These are phyloP conservation scores for Fusarium falciforme DNA, from an alignment of 2,329 filamentous ascomycete species.

Conservation along the genomic window DNA sequence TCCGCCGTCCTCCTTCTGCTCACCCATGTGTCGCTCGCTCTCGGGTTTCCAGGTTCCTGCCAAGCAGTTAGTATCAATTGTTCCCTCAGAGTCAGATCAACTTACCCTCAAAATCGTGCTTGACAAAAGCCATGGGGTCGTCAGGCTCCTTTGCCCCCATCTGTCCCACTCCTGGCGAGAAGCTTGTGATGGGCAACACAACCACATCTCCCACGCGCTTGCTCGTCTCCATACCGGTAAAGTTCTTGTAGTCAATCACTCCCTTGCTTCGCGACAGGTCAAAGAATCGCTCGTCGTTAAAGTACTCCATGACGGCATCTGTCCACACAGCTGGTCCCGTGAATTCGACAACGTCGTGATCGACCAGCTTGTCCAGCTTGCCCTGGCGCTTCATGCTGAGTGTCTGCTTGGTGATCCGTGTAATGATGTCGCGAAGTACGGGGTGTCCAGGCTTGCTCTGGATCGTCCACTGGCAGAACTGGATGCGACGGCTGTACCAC, in stretches of 20 bases:
- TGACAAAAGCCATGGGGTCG: conserved; percentile 96
- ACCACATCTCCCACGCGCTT: conserved; percentile 95
- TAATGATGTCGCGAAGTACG: conserved; percentile 86
- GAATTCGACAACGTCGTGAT: conserved; percentile 88
- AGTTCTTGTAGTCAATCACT: conserved; percentile 86
- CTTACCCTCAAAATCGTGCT: conserved; percentile 94
- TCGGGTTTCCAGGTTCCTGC: conserved; percentile 82
- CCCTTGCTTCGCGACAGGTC: conserved; percentile 77
- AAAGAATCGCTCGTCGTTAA: conserved; percentile 92
- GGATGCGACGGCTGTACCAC: conserved; percentile 96
- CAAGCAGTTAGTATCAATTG: background rate
- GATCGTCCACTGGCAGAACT: conserved; percentile 99
- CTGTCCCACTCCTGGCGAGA: conserved; percentile 92
- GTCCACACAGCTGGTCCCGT: conserved; percentile 97
- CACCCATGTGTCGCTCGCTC: conserved; percentile 75
- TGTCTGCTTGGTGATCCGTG: conserved; percentile 85
- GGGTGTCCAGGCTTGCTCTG: conserved; percentile 96
- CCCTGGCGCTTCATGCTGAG: conserved; percentile 77
- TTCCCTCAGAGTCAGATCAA: background rate
- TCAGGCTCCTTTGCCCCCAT: conserved; percentile 92
- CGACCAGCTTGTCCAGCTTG: conserved; percentile 67
- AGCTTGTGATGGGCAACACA: conserved; percentile 94
- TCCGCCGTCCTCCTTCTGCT: conserved; percentile 42
- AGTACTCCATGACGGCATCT: conserved; percentile 89
- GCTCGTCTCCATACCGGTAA: conserved; percentile 84